A percentile compares a stretch with the other conserved stretches of the same genome.
phyloP scores from a whole-genome alignment of 163 green algal genomes.

The Chlorella variabilis region DNA sequence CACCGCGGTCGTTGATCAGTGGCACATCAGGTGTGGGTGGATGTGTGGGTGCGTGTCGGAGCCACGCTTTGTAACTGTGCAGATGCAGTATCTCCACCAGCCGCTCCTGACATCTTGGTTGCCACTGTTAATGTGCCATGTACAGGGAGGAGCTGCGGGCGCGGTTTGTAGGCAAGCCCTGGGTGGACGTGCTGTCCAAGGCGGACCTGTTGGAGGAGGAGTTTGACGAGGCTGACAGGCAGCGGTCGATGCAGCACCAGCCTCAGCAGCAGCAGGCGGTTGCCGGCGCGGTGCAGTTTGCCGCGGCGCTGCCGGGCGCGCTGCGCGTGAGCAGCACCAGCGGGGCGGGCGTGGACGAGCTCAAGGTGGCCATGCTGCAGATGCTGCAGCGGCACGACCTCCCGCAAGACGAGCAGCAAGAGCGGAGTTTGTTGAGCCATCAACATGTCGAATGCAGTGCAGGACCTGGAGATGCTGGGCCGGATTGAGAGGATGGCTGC shows the following conservation, averaged over 20 bases:
- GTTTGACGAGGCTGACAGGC: conserved; percentile 51
- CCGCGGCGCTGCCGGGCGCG: conserved; percentile 57
- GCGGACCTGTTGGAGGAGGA: conserved; percentile 82
- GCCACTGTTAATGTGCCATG: too few relatives aligned
- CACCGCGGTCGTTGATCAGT: conserved; percentile 87
- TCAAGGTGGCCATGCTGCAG: conserved; percentile 70
- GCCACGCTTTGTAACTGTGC: not conserved
- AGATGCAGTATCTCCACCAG: not conserved
- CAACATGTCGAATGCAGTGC: not conserved
- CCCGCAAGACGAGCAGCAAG: not conserved
- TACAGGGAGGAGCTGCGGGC: conserved; percentile 63
- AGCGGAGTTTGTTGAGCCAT: not conserved
- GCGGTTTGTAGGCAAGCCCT: conserved; percentile 83
- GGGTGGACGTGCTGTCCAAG: conserved; percentile 96
- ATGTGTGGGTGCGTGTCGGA: not conserved
- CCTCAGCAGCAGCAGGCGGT: conserved; percentile 11
- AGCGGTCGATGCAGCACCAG: conserved; percentile 12
- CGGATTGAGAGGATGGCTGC: too few relatives aligned
- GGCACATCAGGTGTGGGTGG: conserved; percentile 56
- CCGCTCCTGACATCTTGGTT: not conserved
- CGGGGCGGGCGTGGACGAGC: conserved; percentile 66
- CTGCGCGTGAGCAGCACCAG: conserved; percentile 78
- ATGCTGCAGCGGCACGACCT: conserved; percentile 45
- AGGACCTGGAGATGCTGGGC: too few relatives aligned
- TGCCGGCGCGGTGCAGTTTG: conserved; percentile 50